Base-by-base conservation (phyloP, 306 rosid genomes). In the Cicer judaicum region DNA sequence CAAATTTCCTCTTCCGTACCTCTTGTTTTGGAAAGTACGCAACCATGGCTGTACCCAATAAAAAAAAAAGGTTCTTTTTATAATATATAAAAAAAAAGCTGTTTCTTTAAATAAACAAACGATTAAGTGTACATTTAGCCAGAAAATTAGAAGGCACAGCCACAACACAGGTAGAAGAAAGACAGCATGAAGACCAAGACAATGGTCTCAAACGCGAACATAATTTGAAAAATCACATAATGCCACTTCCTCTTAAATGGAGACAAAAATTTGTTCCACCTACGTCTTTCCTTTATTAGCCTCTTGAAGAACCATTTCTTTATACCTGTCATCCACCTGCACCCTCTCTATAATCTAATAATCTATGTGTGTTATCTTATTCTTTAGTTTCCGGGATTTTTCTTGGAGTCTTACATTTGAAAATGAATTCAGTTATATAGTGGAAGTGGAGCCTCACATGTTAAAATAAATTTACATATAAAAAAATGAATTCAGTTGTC, bases 111-210 rank as follows among this genome's bases (percentile, higher is more conserved):
- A 29, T 29, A 29, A 29, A 29, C 36, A 3, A 4, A 29, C 36
- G 36, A 29, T 29, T 3, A 29, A 29, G 5, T 29, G 3, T 29
- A 29, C 36, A 29, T 29, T 29, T 29, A 29, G 5, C 36, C 36
- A 29, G 65, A 42, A 43, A 38, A 15, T 81, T 83, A 92, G 54
- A 92, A 85, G 46, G 74, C 66, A 83, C 98, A 93, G 50, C 97
- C 97, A n/a, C 84, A 93, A 47, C 71, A 89, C 6, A 89, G 83
- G 68, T 85, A 91, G 85, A 93, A 89, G 76, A 83, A 61, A 39
- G 74, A 79, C 76, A 91, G 78, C 55, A 73, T 44, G 59, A 57
- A 16, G 34, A 84, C 82, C 77, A 93, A 78, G 36, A 85, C 72
- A n/a, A 88, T 65, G 2, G 92, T 91, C 84, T 93, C 98, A 36